Evolutionary conservation across 139 green algal genomes (phyloP), one percentile per base, ranked within the genome.

Genomic region (Ettlia oleoabundans): DNA sequence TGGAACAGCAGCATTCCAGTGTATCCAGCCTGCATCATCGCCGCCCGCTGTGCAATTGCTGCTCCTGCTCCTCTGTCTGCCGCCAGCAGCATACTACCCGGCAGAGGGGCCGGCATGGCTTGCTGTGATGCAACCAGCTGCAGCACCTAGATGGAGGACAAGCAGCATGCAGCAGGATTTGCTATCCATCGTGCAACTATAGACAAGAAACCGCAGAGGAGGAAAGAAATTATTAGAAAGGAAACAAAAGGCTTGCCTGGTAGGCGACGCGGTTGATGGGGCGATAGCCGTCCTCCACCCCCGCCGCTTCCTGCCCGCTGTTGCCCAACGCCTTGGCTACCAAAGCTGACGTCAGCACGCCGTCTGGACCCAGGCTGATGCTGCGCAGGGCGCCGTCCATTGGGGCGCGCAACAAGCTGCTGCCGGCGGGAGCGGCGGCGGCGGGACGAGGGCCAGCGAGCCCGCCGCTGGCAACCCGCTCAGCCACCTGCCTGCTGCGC

Each of bases 181-280:
- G n/a, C n/a, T n/a, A n/a, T n/a, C n/a, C n/a, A n/a, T n/a, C n/a
- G n/a, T n/a, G n/a, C n/a, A n/a, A n/a, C n/a, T n/a, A n/a, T n/a
- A n/a, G n/a, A n/a, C n/a, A n/a, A n/a, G n/a, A n/a, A n/a, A n/a
- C n/a, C n/a, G n/a, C n/a, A n/a, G n/a, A n/a, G n/a, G n/a, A n/a
- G n/a, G n/a, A n/a, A n/a, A n/a, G n/a, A n/a, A n/a, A n/a, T n/a
- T n/a, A n/a, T n/a, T n/a, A n/a, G n/a, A n/a, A n/a, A n/a, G n/a
- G n/a, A n/a, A n/a, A n/a, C n/a, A n/a, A n/a, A n/a, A n/a, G n/a
- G n/a, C n/a, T 28, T 43, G 33, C 78, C 78, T 84, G 80, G 68
- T 84, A 84, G 28, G 80, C 80, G 8, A 84, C 69, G 1, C 80
- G 52, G 68, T 75, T 75, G 19, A 82, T 38, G n/a, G 64, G 24